phyloP scores from a whole-genome alignment of 2,329 filamentous ascomycete species.

The Beauveria asiatica region DNA sequence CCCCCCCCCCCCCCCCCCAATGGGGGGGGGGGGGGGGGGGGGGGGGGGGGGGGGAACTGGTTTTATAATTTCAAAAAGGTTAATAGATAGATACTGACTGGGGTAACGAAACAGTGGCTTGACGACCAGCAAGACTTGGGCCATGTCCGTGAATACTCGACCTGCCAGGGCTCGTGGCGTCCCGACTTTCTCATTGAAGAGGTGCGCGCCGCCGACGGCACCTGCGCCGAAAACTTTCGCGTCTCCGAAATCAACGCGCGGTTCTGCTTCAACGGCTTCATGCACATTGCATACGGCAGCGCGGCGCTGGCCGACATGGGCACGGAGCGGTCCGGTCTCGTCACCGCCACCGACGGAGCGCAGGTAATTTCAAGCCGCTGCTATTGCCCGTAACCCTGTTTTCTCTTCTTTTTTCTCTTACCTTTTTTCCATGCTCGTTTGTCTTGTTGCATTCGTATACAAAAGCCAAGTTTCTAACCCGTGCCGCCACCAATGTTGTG shows the following conservation, averaged over 20 bases:
- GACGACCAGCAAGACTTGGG: conserved; percentile 10
- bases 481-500: background rate
- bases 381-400: no score
- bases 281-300: conserved; percentile 24
- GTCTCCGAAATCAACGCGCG: conserved; percentile 35
- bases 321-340: conserved; percentile 12
- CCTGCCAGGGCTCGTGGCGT: conserved; percentile 26
- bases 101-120: background rate
- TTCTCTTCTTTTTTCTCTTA: no score
- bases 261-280: conserved; percentile 31
- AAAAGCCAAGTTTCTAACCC: background rate
- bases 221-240: conserved; percentile 18
- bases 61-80: no score
- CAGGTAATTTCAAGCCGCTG: no score
- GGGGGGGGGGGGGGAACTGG: no score
- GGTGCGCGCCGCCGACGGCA: background rate
- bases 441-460: no score
- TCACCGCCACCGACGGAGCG: conserved; percentile 18
- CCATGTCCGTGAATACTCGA: conserved; percentile 16
- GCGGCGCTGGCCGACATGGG: conserved; percentile 18
- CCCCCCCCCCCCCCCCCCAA: no score
- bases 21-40: no score
- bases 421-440: no score
- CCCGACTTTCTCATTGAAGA: conserved; percentile 32
- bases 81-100: background rate